A percentile compares a stretch with the other conserved stretches of the same genome.
These are phyloP conservation scores for Ambrosia hybrid DNA, from an alignment of 140 eudicot species.

Conservation along the genomic window DNA sequence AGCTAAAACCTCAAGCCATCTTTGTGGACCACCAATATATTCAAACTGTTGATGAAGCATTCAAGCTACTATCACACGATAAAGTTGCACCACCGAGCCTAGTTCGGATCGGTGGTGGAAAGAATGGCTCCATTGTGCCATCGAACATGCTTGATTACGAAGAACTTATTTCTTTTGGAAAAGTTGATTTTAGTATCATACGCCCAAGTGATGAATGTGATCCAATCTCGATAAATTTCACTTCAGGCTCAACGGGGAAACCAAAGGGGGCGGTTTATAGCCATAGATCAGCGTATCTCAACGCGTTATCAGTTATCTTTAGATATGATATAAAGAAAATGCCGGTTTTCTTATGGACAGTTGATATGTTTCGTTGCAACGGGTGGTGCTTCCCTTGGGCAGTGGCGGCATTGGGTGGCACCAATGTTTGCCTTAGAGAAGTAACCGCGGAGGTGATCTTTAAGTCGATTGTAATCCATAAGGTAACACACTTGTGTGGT, in stretches of 20 bases:
- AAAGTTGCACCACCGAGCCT: slow-evolving; percentile 26
- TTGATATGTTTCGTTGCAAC: slow-evolving; percentile 72
- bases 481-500: slow-evolving; percentile 69
- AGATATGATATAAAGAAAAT: slow-evolving; percentile 38
- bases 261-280: slow-evolving; percentile 75
- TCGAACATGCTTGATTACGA: slow-evolving; percentile 29
- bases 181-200: slow-evolving; percentile 37
- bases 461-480: slow-evolving; percentile 39
- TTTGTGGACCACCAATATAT: slow-evolving; percentile 43
- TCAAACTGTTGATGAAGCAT: slow-evolving; percentile 32
- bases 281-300: slow-evolving; percentile 65
- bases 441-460: slow-evolving; percentile 38
- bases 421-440: slow-evolving; percentile 53
- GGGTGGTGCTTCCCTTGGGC: slow-evolving; percentile 86
- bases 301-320: slow-evolving; percentile 49
- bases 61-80: slow-evolving; percentile 13
- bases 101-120: slow-evolving; percentile 33
- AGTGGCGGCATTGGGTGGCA: slow-evolving; percentile 69
- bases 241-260: slow-evolving; percentile 71
- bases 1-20: slow-evolving; percentile 46
- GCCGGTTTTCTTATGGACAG: slow-evolving; percentile 70
- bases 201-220: slow-evolving; percentile 52
- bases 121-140: not conserved
- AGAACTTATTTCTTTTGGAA: slow-evolving; percentile 43
- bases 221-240: slow-evolving; percentile 63